Percentiles rank a stretch among this genome's conserved stretches.
Conservation (phyloP, 2,329 filamentous ascomycete genomes). For the Aspergillus fructus region DNA sequence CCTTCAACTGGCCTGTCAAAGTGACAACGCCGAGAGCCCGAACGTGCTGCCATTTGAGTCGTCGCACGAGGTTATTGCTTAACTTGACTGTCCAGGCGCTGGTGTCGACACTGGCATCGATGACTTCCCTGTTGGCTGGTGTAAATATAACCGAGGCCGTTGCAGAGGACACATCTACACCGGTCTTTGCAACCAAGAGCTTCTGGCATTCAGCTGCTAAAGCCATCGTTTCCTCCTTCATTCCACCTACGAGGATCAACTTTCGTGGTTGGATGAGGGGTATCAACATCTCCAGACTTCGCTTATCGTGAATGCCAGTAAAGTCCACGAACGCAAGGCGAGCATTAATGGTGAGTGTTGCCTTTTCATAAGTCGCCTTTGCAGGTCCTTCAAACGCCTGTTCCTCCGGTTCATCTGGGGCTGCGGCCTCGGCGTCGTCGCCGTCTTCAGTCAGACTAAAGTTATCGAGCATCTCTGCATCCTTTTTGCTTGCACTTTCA, state of each 20-base stretch:
- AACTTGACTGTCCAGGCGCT: constrained; percentile 96
- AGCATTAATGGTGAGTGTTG: constrained; percentile 67
- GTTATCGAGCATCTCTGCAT: constrained; percentile 51
- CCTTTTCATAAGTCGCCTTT: constrained; percentile 67
- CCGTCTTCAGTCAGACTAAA: constrained; percentile 50
- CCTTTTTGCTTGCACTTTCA: constrained; percentile 26
- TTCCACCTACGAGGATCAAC: constrained; percentile 85
- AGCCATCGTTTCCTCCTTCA: constrained; percentile 71
- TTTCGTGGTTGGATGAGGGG: constrained; percentile 93
- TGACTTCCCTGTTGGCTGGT: constrained; percentile 67
- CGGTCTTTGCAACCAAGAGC: constrained; percentile 52
- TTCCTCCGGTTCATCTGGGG: constrained; percentile 54
- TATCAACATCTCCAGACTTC: constrained; percentile 90
- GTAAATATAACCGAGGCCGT: constrained; percentile 72
- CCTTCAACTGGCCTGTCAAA: constrained; percentile 72
- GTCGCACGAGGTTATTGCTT: constrained; percentile 78
- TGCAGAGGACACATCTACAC: constrained; percentile 41
- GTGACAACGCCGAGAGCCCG: constrained; percentile 87
- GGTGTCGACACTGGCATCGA: constrained; percentile 94
- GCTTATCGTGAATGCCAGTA: constrained; percentile 86
- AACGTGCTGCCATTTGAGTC: constrained; percentile 92
- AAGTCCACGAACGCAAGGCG: constrained; percentile 89
- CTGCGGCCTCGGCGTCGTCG: constrained; percentile 58
- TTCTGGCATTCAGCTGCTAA: constrained; percentile 79
- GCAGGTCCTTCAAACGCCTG: constrained; percentile 63